Evolutionary conservation across 164 flowering plant species (phyloP), one percentile per base, ranked within the genome.

Genomic region (Paratinospora sagittata): DNA sequence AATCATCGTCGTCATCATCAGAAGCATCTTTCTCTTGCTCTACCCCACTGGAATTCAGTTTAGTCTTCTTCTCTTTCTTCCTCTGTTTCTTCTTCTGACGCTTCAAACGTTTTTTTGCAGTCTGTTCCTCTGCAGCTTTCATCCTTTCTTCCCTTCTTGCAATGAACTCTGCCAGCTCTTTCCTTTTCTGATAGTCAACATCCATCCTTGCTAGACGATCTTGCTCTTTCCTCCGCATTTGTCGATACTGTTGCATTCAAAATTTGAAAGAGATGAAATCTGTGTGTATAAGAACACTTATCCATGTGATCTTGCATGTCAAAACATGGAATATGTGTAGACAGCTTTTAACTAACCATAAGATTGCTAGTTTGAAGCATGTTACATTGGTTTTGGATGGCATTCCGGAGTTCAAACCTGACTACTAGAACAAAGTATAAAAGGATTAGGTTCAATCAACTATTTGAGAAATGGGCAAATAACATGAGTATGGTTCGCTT

Each of bases 201-300:
- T 92, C 97, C 96, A 95, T 95, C 74, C 98, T 87, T 36, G 94
- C 78, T 70, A 92, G 85, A 61, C 98, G 78, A 69, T 95, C 98
- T 79, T 92, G 98, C 80, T 95, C 98, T 76, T 87, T 95, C 75
- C 97, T 82, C 72, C 98, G 89, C 97, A 95, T 92, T 73, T 95
- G 98, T 58, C 98, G 91, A 70, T 92, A 95, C 98, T 95, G 88
- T 78, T 73, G 70, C 63, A 71, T 23, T 17, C 57, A 70, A n/a
- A 64, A 55, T n/a, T 61, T 37, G 21, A 55, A 55, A 47, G 49
- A 37, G 27, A 19, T 6, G 16, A 37, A 37, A 24, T 23, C 21
- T 19, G 8, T 4, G 24, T 39, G 24, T 39, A 11, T 19, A 0
- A 64, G 21, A 21, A 33, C 21, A 11, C 17, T 3, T 17, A 13